Evolutionary conservation across 306 rosid species (phyloP), one percentile per base, ranked within the genome.

Genomic region (Vigna nakashimae): DNA sequence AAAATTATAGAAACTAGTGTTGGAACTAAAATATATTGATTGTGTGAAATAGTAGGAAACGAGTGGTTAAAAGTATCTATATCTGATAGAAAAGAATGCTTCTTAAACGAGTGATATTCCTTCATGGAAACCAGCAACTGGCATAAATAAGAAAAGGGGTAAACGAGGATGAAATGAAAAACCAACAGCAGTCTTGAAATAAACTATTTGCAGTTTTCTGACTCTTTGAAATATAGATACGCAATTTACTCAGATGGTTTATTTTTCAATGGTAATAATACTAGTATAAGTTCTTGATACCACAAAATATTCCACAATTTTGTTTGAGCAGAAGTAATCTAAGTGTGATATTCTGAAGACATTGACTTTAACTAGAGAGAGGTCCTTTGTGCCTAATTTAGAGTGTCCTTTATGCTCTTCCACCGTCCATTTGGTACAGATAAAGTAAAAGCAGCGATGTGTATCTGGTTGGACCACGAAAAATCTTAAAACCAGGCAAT

Each of bases 351-450:
- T 75, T 63, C 22, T 30, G 12, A 62, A 20, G 67, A 65, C 43
- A 9, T 20, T 40, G 81, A 42, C 57, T 68, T 24, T 46, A 22
- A 70, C 17, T 46, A 17, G 4, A 20, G 55, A 24, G 22, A 53
- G 75, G 71, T 58, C 40, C 56, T 65, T 56, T 43, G 30, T 22
- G 74, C 45, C 53, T 73, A 57, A 65, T 58, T 57, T 34, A 5
- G 50, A 66, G 46, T 51, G 56, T 20, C 34, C 10, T 34, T 72
- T 24, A 17, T 43, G 77, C 38, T 78, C 20, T 74, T 85, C 69
- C 88, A 74, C 88, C 85, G 85, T 69, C 88, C 80, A 69, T 79
- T 86, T 82, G 87, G 89, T 86, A 72, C 34, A 82, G 66, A 86
- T 62, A 76, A 42, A 65, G 79, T 30, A 34, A 43, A 79, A 66